Evolutionary conservation across 1,284 basidiomycete genomes (phyloP).

Genomic region (Ganoderma sp.): DNA sequence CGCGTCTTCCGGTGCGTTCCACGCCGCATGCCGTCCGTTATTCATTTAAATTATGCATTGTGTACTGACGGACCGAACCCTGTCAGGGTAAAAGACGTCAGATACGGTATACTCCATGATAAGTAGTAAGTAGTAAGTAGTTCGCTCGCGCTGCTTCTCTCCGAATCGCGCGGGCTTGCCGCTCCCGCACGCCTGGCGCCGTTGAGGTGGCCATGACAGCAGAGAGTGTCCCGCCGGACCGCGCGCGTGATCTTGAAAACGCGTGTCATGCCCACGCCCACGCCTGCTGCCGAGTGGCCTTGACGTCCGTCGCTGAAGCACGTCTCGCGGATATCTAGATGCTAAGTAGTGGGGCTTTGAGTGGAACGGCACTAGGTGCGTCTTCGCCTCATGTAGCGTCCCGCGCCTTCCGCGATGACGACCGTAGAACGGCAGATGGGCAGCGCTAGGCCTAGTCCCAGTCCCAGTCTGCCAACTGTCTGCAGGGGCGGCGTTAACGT

Average conservation of each 20-base stretch:
- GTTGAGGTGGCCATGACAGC: background rate
- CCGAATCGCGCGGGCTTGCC: background rate
- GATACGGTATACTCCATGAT: too few relatives aligned
- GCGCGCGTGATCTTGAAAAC: background rate
- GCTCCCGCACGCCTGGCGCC: background rate
- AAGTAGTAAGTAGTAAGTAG: background rate
- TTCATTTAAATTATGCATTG: background rate
- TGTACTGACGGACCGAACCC: background rate
- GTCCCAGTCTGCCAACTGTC: background rate
- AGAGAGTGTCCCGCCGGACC: too few relatives aligned
- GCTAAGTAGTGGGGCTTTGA: too few relatives aligned
- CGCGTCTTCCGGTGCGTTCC: background rate
- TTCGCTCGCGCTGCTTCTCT: background rate
- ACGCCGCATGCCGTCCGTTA: background rate
- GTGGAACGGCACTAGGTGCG: background rate
- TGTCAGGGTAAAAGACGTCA: background rate
- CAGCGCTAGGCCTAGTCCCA: background rate
- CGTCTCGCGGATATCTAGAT: background rate
- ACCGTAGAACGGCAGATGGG: slow-evolving; percentile 1
- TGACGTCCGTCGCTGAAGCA: background rate
- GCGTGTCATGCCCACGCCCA: background rate
- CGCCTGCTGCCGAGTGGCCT: background rate
- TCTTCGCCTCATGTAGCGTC: background rate
- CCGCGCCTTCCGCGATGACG: background rate
- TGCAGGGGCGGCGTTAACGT: background rate